Evolutionary conservation across 2,329 filamentous ascomycete genomes (phyloP).

Genomic region (Phyllosticta capitalensis): DNA sequence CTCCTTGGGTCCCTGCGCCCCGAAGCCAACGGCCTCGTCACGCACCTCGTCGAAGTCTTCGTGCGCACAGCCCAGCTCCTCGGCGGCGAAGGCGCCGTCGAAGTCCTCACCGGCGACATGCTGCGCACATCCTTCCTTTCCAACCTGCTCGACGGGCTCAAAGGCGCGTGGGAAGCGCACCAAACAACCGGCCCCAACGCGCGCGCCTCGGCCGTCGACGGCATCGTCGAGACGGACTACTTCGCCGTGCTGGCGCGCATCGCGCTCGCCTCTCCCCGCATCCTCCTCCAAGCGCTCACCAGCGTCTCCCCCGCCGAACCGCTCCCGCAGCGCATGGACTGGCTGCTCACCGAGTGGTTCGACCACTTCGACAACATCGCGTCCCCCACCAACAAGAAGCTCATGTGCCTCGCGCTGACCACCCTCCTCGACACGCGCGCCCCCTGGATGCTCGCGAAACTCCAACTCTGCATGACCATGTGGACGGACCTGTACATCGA

Average conservation of each 20-base stretch:
- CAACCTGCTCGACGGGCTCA: conserved; percentile 39
- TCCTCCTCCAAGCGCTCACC: conserved; percentile 52
- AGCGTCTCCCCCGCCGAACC: conserved; percentile 17
- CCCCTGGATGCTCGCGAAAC: conserved; percentile 46
- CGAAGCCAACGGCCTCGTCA: conserved; percentile 38
- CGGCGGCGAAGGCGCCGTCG: conserved; percentile 41
- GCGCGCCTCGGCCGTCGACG: conserved; percentile 55
- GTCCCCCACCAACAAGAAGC: conserved; percentile 56
- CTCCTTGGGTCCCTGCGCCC: conserved; percentile 38
- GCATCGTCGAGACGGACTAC: conserved; percentile 74
- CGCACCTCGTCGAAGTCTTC: conserved; percentile 37
- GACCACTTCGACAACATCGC: conserved; percentile 58
- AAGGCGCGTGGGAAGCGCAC: conserved; percentile 52
- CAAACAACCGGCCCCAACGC: conserved; percentile 68
- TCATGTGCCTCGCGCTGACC: conserved; percentile 64
- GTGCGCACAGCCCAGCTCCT: conserved; percentile 43
- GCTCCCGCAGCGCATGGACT: conserved; percentile 32
- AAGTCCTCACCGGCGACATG: conserved; percentile 43
- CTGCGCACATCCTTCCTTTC: conserved; percentile 51
- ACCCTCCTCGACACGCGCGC: conserved; percentile 57
- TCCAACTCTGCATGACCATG: conserved; percentile 66
- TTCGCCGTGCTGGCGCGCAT: conserved; percentile 74
- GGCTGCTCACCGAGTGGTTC: conserved; percentile 54
- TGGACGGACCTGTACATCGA: conserved; percentile 65
- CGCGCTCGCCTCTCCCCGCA: conserved; percentile 58